phyloP scores from a whole-genome alignment of 1,284 basidiomycete species.

The Ceratobasidium sp. region DNA sequence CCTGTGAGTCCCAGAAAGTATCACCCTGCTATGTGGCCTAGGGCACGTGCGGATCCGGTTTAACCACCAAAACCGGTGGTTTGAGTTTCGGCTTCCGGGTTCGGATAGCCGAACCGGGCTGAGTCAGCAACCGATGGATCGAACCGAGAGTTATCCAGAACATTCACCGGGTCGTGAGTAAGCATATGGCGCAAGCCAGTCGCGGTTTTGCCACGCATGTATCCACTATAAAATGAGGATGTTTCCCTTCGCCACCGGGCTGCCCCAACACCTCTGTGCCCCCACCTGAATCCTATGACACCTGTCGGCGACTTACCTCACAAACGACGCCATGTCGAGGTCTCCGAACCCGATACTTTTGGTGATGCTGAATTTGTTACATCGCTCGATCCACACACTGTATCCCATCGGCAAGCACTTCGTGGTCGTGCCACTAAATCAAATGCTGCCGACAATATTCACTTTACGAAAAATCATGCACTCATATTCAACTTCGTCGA shows the following conservation, averaged over 20 bases:
- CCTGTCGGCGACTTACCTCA: not conserved
- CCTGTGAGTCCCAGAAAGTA: no score
- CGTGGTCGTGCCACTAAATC: not conserved
- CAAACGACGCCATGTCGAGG: not conserved
- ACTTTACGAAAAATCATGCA: not conserved
- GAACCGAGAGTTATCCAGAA: not conserved
- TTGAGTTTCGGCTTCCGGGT: constrained; percentile 7
- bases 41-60: constrained; percentile 11
- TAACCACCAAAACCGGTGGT: not conserved
- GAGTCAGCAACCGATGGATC: constrained; percentile 12
- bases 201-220: not conserved
- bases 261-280: no score
- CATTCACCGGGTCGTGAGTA: not conserved
- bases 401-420: not conserved
- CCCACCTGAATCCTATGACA: not conserved
- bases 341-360: not conserved
- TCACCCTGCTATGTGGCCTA: not conserved
- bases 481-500: constrained; percentile 6
- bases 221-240: not conserved
- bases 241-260: not conserved
- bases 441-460: not conserved
- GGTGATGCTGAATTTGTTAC: not conserved
- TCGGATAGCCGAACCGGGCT: not conserved
- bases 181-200: not conserved
- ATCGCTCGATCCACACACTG: no score